Evolutionary conservation across 805 yeast species (phyloP).

Genomic region (Torulaspora franciscae): DNA sequence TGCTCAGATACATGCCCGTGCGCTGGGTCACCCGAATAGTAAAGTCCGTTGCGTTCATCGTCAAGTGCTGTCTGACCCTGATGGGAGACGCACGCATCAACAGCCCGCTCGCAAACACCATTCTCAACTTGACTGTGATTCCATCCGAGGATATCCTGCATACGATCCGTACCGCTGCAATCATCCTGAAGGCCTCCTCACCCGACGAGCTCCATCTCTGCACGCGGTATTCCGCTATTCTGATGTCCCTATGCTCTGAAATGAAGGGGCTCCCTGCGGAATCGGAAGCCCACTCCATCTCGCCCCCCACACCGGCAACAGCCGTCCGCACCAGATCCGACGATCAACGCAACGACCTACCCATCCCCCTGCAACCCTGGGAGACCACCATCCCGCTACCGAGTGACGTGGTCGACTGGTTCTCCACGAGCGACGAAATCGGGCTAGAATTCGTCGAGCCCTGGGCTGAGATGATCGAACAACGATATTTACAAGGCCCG

Average conservation of each 20-base stretch:
- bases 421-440: slow-evolving; percentile 44
- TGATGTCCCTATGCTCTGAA: slow-evolving; percentile 71
- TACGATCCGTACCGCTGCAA: slow-evolving; percentile 66
- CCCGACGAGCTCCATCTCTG: slow-evolving; percentile 88
- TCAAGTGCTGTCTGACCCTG: slow-evolving; percentile 72
- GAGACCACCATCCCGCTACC: slow-evolving; percentile 10
- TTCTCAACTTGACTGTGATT: slow-evolving; percentile 56
- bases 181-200: slow-evolving; percentile 70
- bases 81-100: slow-evolving; percentile 36
- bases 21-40: slow-evolving; percentile 85
- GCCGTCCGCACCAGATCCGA: background rate
- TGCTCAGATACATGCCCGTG: slow-evolving; percentile 80
- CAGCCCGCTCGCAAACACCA: slow-evolving; percentile 41
- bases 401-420: slow-evolving; percentile 46
- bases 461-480: slow-evolving; percentile 76
- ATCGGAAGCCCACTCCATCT: background rate
- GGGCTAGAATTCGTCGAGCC: slow-evolving; percentile 65
- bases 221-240: slow-evolving; percentile 68
- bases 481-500: slow-evolving; percentile 40
- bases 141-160: slow-evolving; percentile 66
- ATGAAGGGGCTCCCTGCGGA: no score
- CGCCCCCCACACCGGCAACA: background rate
- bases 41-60: slow-evolving; percentile 83
- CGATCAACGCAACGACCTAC: background rate
- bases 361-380: background rate